Evolutionary conservation across 176 grass and related monocot species (phyloP).

Genomic region (Stipa capillata): DNA sequence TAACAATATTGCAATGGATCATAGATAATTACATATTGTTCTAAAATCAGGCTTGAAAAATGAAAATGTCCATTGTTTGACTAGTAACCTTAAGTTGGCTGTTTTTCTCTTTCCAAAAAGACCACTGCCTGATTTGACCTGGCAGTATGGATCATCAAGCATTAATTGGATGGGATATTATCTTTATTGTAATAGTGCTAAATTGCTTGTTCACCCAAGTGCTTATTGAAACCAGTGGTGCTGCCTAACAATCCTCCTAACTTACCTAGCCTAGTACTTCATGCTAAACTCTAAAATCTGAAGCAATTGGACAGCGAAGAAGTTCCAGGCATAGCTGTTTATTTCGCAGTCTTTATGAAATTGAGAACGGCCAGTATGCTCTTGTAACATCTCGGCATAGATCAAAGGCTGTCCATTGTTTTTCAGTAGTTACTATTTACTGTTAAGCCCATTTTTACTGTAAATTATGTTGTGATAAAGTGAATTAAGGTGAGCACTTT

Average conservation of each 20-base stretch:
- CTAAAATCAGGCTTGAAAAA: neutral
- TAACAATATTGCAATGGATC: neutral
- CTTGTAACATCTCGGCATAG: neutral
- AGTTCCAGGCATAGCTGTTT: neutral
- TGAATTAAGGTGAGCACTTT: neutral
- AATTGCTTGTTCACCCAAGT: neutral
- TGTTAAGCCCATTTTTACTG: neutral
- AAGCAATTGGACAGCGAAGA: neutral
- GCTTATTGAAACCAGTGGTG: neutral
- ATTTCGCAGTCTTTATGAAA: neutral
- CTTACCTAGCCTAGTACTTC: neutral
- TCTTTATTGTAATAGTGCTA: neutral
- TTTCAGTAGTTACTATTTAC: neutral
- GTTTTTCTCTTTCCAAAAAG: neutral
- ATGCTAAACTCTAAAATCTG: neutral
- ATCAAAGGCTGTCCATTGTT: neutral
- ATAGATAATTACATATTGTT: neutral
- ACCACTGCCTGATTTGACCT: neutral
- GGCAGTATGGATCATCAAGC: neutral
- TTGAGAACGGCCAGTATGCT: neutral
- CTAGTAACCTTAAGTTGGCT: neutral
- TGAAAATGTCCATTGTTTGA: neutral
- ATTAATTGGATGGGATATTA: neutral
- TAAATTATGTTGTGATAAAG: neutral
- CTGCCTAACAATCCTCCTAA: neutral